phyloP scores from a whole-genome alignment of 108 stramenopile genomes.

The Heterococcus sp. region DNA sequence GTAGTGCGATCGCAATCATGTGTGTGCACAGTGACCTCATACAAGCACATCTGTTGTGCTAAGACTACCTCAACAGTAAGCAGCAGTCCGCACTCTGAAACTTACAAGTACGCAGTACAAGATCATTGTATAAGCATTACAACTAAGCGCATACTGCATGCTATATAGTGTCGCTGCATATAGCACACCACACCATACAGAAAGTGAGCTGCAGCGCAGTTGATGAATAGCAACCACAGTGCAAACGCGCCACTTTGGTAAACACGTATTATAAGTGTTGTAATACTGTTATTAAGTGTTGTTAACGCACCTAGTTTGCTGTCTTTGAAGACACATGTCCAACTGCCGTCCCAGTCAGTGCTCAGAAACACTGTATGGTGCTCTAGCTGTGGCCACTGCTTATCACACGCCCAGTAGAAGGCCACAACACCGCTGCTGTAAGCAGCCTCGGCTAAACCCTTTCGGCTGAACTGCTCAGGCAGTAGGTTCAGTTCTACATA shows the following conservation, averaged over 20 bases:
- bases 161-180: background rate
- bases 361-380: conserved; percentile 83
- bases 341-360: conserved; percentile 33
- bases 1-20: too few relatives aligned
- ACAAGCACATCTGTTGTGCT: too few relatives aligned
- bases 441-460: background rate
- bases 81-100: too few relatives aligned
- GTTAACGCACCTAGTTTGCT: background rate
- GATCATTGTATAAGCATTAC: too few relatives aligned
- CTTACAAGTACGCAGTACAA: too few relatives aligned
- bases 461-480: conserved; percentile 11
- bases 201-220: too few relatives aligned
- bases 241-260: too few relatives aligned
- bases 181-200: background rate
- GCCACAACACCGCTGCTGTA: conserved; percentile 62
- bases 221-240: too few relatives aligned
- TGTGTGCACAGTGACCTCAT: too few relatives aligned
- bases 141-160: background rate
- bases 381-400: conserved; percentile 58
- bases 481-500: conserved; percentile 69
- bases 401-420: conserved; percentile 78
- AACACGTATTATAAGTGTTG: background rate
- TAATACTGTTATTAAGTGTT: background rate
- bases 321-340: conserved; percentile 28
- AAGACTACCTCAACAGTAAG: too few relatives aligned